Base-by-base conservation (phyloP, 148 eudicot species). In the Oxyria digyna region DNA sequence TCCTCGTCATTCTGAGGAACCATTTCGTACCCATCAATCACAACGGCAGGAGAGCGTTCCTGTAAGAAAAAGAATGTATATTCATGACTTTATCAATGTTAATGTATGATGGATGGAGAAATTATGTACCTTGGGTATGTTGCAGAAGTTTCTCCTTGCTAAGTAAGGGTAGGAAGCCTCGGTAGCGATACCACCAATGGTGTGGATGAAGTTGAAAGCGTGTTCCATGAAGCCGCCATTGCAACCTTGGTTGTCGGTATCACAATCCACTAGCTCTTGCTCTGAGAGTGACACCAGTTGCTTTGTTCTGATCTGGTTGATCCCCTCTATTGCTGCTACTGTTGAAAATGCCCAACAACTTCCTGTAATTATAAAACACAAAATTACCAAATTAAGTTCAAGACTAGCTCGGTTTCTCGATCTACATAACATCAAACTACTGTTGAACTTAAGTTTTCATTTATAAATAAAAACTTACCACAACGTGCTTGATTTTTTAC, bases 281-380 rank as follows among this genome's bases (percentile, higher is more conserved):
- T 89, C 96, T 8, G 92, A 89, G 15, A 89, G 69, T 18, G 92
- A 80, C 20, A 85, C 72, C 12, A 89, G 52, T 6, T 85, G 29
- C 14, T 79, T 83, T 8, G 93, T 87, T 78, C 77, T 89, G 66
- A 89, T 81, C 68, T 89, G 81, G 74, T 89, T 89, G 55, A 89
- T 83, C n/a, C 96, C 96, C 68, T 89, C 96, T 4, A 89, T 88
- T 72, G 85, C 84, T 55, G 78, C 91, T 1, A 87, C 74, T 24
- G 87, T 76, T 32, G 96, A 85, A 71, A 87, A 87, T 23, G 96
- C 91, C 96, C 91, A 88, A 45, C 94, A 88, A 62, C 94, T 85
- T 46, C 90, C 86, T 83, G 79, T 54, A 59, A 35, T 35, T 35
- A 35, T 2, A 35, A 35, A 35, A 35, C n/a, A n/a, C n/a, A n/a